Evolutionary conservation across 1,284 basidiomycete genomes (phyloP).

Genomic region (Trichosporon sp.): DNA sequence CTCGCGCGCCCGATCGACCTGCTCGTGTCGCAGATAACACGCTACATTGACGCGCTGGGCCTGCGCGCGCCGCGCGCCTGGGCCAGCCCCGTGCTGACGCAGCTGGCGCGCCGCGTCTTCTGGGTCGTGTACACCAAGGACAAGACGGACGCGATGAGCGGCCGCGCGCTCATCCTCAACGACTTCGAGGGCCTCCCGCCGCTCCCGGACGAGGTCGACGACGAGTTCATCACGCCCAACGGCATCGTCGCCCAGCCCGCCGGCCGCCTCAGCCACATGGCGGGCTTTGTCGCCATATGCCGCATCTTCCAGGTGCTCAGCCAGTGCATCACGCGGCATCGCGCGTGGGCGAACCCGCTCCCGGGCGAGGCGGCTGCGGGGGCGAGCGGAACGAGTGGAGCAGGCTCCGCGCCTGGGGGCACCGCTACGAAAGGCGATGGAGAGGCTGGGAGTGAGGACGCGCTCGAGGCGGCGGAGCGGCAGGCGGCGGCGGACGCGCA

Average conservation of each 20-base stretch:
- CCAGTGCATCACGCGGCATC: constrained; percentile 27
- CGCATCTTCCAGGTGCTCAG: constrained; percentile 29
- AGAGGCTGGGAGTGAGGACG: neutral
- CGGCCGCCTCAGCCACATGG: constrained; percentile 21
- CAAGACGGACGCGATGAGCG: constrained; percentile 31
- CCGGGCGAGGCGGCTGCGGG: neutral
- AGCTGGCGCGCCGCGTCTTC: constrained; percentile 26
- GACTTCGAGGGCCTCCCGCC: constrained; percentile 31
- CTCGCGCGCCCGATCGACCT: constrained; percentile 16
- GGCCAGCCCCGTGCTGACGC: constrained; percentile 11
- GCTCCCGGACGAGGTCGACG: constrained; percentile 30
- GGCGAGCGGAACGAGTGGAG: neutral
- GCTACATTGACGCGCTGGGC: constrained; percentile 23
- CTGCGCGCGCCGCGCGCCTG: constrained; percentile 14
- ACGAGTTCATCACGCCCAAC: constrained; percentile 30
- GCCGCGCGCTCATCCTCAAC: constrained; percentile 23
- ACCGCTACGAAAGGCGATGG: neutral
- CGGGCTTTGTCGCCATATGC: constrained; percentile 25
- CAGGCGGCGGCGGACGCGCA: neutral
- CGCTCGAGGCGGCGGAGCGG: neutral
- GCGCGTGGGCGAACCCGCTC: constrained; percentile 19
- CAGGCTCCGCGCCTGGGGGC: too few species aligned
- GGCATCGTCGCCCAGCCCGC: constrained; percentile 17
- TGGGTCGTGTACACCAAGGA: constrained; percentile 32
- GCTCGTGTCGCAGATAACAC: constrained; percentile 23